These are phyloP conservation scores for Phaeomoniella chlamydospora DNA, from an alignment of 2,329 filamentous ascomycete genomes.

Conservation along the genomic window DNA sequence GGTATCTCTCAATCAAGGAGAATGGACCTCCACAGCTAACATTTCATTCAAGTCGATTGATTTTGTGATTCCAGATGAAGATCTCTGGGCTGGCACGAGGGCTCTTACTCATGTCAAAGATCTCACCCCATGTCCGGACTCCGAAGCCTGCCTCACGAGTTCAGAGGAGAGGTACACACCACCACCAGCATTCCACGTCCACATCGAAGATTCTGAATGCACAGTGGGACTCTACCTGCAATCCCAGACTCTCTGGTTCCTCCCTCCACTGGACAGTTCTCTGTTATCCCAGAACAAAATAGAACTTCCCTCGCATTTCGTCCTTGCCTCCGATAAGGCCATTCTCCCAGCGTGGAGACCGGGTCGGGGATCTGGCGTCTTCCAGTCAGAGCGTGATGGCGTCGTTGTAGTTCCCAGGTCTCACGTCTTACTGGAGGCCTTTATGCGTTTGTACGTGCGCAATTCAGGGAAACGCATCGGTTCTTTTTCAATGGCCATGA, in stretches of 20 bases:
- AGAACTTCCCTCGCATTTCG: slow-evolving; percentile 3
- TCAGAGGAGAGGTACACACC: slow-evolving; percentile 3
- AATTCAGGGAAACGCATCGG: slow-evolving; percentile 4
- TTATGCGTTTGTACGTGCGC: slow-evolving; percentile 5
- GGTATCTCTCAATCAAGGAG: slow-evolving; percentile 1
- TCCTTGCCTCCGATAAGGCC: slow-evolving; percentile 4
- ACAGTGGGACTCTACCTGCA: slow-evolving; percentile 4
- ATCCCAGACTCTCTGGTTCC: slow-evolving; percentile 5
- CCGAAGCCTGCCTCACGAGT: slow-evolving; percentile 3
- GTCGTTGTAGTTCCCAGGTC: slow-evolving; percentile 6
- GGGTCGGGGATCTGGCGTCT: slow-evolving; percentile 5
- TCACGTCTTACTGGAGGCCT: slow-evolving; percentile 6
- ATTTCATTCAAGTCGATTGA: slow-evolving; percentile 4
- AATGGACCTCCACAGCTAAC: slow-evolving; percentile 2
- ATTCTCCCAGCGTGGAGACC: slow-evolving; percentile 3
- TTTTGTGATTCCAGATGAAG: slow-evolving; percentile 4
- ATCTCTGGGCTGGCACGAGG: slow-evolving; percentile 1
- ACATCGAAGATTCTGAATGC: slow-evolving; percentile 3
- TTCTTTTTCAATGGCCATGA: slow-evolving; percentile 4
- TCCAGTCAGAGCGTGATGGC: slow-evolving; percentile 3
- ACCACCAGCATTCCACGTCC: slow-evolving; percentile 5
- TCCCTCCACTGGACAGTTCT: slow-evolving; percentile 3
- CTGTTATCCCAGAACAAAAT: slow-evolving; percentile 1
- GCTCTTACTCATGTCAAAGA: slow-evolving; percentile 3
- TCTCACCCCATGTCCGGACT: slow-evolving; percentile 4